Base-by-base conservation (phyloP, 768 basidiomycete species). In the Tylopilus sp. region DNA sequence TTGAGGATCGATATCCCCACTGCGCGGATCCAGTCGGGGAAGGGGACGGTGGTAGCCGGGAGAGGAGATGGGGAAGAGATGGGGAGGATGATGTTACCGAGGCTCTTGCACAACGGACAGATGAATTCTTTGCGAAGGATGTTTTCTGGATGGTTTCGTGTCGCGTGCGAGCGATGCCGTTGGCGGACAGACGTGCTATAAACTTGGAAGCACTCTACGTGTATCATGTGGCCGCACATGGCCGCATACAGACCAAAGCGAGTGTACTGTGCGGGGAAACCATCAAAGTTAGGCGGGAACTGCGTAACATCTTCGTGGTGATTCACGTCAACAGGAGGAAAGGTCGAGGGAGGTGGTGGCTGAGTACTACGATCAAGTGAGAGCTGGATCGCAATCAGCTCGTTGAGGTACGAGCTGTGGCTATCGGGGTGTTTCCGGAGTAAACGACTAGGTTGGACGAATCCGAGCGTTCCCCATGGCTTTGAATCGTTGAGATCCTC, bases 151-250 rank as follows among this genome's bases (percentile, higher is more conserved):
- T 97, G 96, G 58, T 94, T 92, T 34, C 97, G 76, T 7, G 92
- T 92, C 6, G 89, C 84, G 61, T 98, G 96, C 0, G 87, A 78
- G 9, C 89, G 81, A 65, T 96, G 93, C 13, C 95, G 87, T 56
- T 89, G 86, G 41, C 91, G 81, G 48, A 98, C 86, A 17, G 94
- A 95, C 3, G 80, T 67, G 58, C 83, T 93, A 69, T 98, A 98
- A 3, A 87, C 86, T 45, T 87, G 86, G 76, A 98, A 96, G 71
- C 97, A 98, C 37, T 88, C 84, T 56, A 95, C 72, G 71, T 99
- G 97, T 94, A 99, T 98, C 79, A 95, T 84, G 66, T 98, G 97
- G 29, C 87, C 92, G 69, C 96, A 98, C 34, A 92, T 86, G 1
- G 94, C 93, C 11, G 86, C 74, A 64, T 94, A 79, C 13, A 98